A percentile compares a stretch with the other conserved stretches of the same genome.
These are phyloP conservation scores for Xerocomus nothofagi DNA, from an alignment of 1,284 basidiomycete genomes.

Conservation along the genomic window DNA sequence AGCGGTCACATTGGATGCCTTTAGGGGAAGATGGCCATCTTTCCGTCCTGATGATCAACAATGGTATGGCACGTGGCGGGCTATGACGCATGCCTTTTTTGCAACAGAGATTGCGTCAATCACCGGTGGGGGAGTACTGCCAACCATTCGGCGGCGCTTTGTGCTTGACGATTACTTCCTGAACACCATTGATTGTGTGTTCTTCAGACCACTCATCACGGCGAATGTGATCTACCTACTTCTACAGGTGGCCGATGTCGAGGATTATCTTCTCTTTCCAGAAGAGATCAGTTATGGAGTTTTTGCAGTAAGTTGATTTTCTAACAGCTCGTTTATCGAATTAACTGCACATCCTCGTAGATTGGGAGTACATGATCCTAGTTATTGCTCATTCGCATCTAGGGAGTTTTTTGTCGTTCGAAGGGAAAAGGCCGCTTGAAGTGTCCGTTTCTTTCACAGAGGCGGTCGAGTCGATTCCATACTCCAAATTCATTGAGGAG, in stretches of 20 bases:
- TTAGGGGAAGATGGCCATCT: conserved; percentile 7
- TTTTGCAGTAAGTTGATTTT: conserved; percentile 26
- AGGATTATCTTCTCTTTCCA: conserved; percentile 12
- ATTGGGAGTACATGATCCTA: conserved; percentile 24
- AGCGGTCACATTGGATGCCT: conserved; percentile 10
- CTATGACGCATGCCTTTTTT: conserved; percentile 10
- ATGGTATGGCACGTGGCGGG: conserved; percentile 10
- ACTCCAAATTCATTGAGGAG: conserved; percentile 26
- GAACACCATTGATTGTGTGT: conserved; percentile 30
- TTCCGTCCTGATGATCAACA: conserved; percentile 1
- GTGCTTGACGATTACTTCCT: conserved; percentile 32
- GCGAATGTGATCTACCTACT: background rate
- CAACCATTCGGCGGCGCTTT: conserved; percentile 5
- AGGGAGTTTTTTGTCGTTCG: conserved; percentile 9
- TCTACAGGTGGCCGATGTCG: conserved; percentile 20
- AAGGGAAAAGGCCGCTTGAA: conserved; percentile 9
- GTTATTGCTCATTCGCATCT: background rate
- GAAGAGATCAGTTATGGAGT: conserved; percentile 27
- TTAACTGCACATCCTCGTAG: conserved; percentile 6
- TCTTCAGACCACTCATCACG: background rate
- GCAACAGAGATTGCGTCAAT: conserved; percentile 1
- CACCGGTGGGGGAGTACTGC: background rate
- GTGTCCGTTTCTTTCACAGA: conserved; percentile 10
- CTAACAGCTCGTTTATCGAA: background rate
- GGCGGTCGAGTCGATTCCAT: conserved; percentile 7